phyloP scores from a whole-genome alignment of 2,329 filamentous ascomycete species.

The Colletotrichum eremochloae region DNA sequence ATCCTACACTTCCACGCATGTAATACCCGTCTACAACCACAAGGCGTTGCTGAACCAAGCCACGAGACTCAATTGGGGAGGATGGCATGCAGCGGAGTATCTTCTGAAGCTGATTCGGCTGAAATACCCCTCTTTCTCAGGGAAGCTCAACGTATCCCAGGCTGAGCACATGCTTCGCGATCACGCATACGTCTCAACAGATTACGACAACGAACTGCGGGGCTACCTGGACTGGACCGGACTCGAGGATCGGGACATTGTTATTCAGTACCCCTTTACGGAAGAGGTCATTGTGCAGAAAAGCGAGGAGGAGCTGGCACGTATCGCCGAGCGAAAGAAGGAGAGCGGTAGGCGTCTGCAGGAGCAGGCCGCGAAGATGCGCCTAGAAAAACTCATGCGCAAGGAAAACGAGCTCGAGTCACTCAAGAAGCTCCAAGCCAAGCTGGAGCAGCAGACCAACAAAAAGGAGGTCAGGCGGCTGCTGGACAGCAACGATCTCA shows the following conservation, averaged over 20 bases:
- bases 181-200: constrained; percentile 88
- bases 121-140: constrained; percentile 91
- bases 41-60: constrained; percentile 89
- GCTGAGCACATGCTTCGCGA: constrained; percentile 88
- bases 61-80: constrained; percentile 94
- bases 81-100: constrained; percentile 90
- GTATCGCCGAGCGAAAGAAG: constrained; percentile 92
- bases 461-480: constrained; percentile 93
- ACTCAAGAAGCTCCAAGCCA: constrained; percentile 84
- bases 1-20: constrained; percentile 92
- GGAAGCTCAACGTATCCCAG: constrained; percentile 87
- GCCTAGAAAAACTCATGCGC: constrained; percentile 91
- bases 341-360: constrained; percentile 92
- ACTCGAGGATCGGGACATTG: constrained; percentile 87
- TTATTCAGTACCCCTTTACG: constrained; percentile 93
- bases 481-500: constrained; percentile 90
- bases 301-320: constrained; percentile 91
- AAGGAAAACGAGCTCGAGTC: constrained; percentile 97
- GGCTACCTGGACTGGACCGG: constrained; percentile 91
- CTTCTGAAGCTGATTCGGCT: constrained; percentile 88
- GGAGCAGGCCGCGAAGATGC: constrained; percentile 97
- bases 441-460: constrained; percentile 75
- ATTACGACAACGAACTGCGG: constrained; percentile 84
- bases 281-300: constrained; percentile 93
- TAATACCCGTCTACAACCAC: constrained; percentile 91